Evolutionary conservation across 2,329 filamentous ascomycete species (phyloP), one percentile per base, ranked within the genome.

Genomic region (Aspergillus alliaceus): DNA sequence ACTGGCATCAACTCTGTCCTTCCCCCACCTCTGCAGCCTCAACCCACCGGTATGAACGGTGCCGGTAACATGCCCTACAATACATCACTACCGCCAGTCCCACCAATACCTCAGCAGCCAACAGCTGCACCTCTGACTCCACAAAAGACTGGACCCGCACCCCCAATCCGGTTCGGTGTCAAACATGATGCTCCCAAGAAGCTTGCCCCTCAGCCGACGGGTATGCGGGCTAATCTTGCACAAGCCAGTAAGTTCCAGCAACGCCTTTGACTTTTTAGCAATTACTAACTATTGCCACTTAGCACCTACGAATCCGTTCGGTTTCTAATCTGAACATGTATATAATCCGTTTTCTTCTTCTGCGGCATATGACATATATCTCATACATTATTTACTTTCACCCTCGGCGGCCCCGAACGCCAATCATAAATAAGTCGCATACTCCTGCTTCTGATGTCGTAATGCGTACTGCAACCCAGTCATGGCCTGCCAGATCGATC

Each of bases 131-230:
- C 90, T 58, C 76, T 93, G 54, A 77, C 87, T 60, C 85, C 91
- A 46, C 91, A 96, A 72, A 87, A 90, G 79, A 96, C 91, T 8
- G 91, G 91, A 0, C 95, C 95, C 6, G 82, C 93, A 20, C 95
- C 95, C 46, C 86, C 91, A 24, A 88, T 99, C 18, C 86, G 91
- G 58, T 99, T 99, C 72, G 95, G 95, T 37, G 87, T 96, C 34
- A 82, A 85, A 56, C 79, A 82, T 27, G 85, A 87, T 49, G 79
- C 86, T 27, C 79, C 86, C 29, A 91, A 92, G 76, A 95, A 90
- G 74, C 78, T 98, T 66, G 82, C 85, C 59, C 87, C 93, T 29
- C 95, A 98, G 78, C 84, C 91, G 27, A 99, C 95, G 6, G 95
- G 95, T 62, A 82, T 90, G 67, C 87, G 90, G 79, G 95, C 95